These are phyloP conservation scores for Fraxinus anomala DNA, from an alignment of 257 asterid genomes.

Conservation along the genomic window DNA sequence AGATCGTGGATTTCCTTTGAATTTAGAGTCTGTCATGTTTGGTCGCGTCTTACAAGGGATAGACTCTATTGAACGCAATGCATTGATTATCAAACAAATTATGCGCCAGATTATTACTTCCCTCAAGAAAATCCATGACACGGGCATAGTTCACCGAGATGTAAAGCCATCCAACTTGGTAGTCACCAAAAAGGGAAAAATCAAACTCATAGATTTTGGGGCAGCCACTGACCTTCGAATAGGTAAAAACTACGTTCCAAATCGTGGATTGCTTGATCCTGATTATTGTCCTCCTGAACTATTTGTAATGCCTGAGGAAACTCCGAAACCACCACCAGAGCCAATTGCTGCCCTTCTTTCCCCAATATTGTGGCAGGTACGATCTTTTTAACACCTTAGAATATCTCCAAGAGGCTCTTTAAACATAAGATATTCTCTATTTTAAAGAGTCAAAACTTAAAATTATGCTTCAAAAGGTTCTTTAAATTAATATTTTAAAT, in stretches of 20 bases:
- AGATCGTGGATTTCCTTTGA: constrained; percentile 79
- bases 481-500: no score
- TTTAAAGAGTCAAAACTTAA: no score
- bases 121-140: constrained; percentile 81
- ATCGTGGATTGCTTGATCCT: constrained; percentile 84
- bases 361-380: constrained; percentile 90
- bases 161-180: constrained; percentile 96
- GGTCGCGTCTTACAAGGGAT: constrained; percentile 80
- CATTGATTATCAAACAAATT: constrained; percentile 84
- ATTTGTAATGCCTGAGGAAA: constrained; percentile 96
- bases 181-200: constrained; percentile 82
- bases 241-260: constrained; percentile 85
- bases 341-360: constrained; percentile 92
- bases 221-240: constrained; percentile 98
- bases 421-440: no score
- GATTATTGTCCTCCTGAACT: constrained; percentile 97
- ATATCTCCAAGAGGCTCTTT: no score
- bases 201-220: constrained; percentile 93
- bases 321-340: constrained; percentile 96
- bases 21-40: constrained; percentile 80
- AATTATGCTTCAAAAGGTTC: no score
- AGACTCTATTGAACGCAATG: constrained; percentile 69
- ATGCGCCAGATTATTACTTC: constrained; percentile 90
- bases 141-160: constrained; percentile 93
- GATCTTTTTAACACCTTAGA: neutral